Base-by-base conservation (phyloP, 2,329 filamentous ascomycete genomes). In the Xylaria hypoxylon region DNA sequence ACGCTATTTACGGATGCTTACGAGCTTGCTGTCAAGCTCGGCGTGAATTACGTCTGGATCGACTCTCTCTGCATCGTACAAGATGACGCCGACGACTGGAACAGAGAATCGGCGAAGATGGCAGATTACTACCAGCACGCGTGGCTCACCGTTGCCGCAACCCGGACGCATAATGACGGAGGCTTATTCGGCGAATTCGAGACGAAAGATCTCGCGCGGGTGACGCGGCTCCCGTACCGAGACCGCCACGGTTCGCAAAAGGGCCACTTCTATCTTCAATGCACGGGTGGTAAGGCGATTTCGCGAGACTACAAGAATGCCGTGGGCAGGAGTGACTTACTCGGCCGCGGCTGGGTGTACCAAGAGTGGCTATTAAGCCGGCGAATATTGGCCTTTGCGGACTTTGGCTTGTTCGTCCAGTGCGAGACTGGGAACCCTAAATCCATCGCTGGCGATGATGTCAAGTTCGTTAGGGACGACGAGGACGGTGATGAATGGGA, bases 341-440 rank as follows among this genome's bases (percentile, higher is more conserved):
- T 63, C 13, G 28, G 35, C 26, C 42, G 64, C 2, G 62, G 66
- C 1, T 69, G 64, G 68, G 64, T 67, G 31, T 67, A 63, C 17
- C 66, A 70, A 19, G 68, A 69, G 31, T 63, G 67, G 45, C 28
- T 67, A 1, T 55, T 67, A 2, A 61, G 57, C 24, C 58, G 63
- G 5, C 66, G 66, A 1, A 48, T 67, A 3, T 17, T 69, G 24
- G 42, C 58, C 15, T 69, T 67, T 26, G 58, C 61, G 13, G 57
- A 57, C 35, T 55, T 53, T 26, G 48, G 48, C 31, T 38, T 65
- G 24, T 65, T 59, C 28, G 15, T 69, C 15, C 57, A 56, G 31
- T 67, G 61, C 40, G 51, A 64, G 60, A 61, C 47, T 0, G 19
- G 38, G 17, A n/a, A 59, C 10, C 52, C 47, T 19, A 28, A 59